phyloP scores from a whole-genome alignment of 2,329 filamentous ascomycete species.

The Ophiostoma ips region DNA sequence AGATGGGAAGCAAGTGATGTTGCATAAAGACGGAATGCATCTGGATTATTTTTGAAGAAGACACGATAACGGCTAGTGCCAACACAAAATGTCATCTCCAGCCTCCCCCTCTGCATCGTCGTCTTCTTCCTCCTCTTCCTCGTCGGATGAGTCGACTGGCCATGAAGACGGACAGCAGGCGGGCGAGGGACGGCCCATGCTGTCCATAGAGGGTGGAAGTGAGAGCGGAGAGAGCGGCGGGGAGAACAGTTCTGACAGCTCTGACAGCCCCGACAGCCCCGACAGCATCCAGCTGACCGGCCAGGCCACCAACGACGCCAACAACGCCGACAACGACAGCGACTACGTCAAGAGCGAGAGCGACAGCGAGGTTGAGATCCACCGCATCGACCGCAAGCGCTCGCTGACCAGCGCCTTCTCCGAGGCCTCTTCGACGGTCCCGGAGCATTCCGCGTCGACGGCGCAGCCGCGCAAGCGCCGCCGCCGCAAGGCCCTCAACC shows the following conservation, averaged over 20 bases:
- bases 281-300: not conserved
- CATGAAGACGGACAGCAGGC: too few species aligned
- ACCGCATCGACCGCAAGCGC: not conserved
- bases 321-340: not conserved
- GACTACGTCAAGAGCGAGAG: not conserved
- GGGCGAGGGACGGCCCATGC: not conserved
- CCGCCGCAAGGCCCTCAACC: conserved; percentile 31
- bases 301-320: not conserved
- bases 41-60: too few species aligned
- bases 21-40: too few species aligned
- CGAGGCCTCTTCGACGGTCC: not conserved
- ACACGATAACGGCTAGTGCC: too few species aligned
- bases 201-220: not conserved
- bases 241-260: not conserved
- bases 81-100: too few species aligned
- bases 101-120: too few species aligned
- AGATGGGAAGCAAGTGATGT: not conserved
- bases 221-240: not conserved
- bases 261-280: not conserved
- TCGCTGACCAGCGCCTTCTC: not conserved
- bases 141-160: too few species aligned
- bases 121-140: too few species aligned
- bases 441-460: not conserved
- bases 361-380: not conserved
- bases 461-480: conserved; percentile 17